Percentiles rank a stretch among this genome's conserved stretches.
These are phyloP conservation scores for Penicillium cinerascens DNA, from an alignment of 495 filamentous ascomycete genomes.

Conservation along the genomic window DNA sequence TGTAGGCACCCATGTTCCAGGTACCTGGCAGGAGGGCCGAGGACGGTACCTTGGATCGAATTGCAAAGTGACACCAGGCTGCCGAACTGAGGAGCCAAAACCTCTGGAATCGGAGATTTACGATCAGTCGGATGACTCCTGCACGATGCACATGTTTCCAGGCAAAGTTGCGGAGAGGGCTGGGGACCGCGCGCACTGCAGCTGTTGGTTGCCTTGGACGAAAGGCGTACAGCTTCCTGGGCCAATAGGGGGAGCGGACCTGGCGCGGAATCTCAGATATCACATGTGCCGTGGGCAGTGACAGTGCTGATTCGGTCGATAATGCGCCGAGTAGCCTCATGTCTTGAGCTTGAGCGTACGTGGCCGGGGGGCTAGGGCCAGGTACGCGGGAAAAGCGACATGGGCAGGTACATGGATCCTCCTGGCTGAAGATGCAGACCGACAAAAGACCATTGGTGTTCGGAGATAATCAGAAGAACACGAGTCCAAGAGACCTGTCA, in stretches of 20 bases:
- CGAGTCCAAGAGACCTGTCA: constrained; percentile 14
- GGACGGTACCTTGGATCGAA: constrained; percentile 5
- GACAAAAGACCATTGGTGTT: background rate
- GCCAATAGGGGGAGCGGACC: background rate
- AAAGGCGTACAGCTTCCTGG: constrained; percentile 1
- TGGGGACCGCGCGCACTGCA: constrained; percentile 7
- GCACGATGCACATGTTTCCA: constrained; percentile 9
- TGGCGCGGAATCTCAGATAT: background rate
- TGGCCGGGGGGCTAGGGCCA: constrained; percentile 14
- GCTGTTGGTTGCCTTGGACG: constrained; percentile 3
- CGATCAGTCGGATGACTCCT: constrained; percentile 21
- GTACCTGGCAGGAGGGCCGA: constrained; percentile 16
- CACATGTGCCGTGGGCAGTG: background rate
- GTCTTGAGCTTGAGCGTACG: constrained; percentile 12
- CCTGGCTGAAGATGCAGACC: constrained; percentile 12
- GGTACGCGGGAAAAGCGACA: constrained; percentile 11
- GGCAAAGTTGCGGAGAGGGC: constrained; percentile 10
- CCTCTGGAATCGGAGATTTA: constrained; percentile 15
- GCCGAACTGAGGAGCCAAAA: background rate
- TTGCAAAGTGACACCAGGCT: constrained; percentile 3
- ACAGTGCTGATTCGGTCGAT: background rate
- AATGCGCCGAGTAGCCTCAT: constrained; percentile 13
- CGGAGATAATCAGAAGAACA: background rate
- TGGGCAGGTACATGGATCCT: constrained; percentile 23
- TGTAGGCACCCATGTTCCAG: constrained; percentile 8